Conservation (phyloP, 148 eudicot species). For the Salicornia ramosissima region DNA sequence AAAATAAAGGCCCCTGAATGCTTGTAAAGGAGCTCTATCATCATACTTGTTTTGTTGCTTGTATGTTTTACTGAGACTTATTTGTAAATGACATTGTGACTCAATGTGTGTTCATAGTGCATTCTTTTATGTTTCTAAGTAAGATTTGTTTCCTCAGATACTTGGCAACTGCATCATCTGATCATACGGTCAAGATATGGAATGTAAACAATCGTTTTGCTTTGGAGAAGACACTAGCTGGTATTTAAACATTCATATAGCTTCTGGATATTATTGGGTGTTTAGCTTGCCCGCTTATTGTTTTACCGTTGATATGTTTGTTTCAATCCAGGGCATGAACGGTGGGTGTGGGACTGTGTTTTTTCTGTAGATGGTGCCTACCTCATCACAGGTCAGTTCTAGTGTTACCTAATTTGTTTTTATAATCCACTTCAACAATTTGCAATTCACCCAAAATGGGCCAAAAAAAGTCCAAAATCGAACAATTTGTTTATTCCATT, state of each 20-base stretch:
- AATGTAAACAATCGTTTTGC: constrained; percentile 70
- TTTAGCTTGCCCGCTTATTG: neutral
- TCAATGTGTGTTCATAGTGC: neutral
- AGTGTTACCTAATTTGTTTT: no score
- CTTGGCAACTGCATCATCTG: constrained; percentile 95
- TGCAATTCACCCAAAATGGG: no score
- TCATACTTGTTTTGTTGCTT: neutral
- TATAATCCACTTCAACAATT: no score
- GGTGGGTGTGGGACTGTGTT: constrained; percentile 99
- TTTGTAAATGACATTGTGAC: neutral
- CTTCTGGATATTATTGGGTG: neutral
- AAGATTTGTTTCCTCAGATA: constrained; percentile 43
- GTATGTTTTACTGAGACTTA: neutral
- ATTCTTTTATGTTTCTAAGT: neutral
- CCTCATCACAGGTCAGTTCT: constrained; percentile 75
- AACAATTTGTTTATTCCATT: no score
- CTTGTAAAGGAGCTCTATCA: neutral
- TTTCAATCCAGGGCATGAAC: constrained; percentile 68
- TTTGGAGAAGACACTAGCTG: constrained; percentile 77
- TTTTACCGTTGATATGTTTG: constrained; percentile 10
- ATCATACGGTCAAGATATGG: constrained; percentile 93
- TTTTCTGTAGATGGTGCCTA: constrained; percentile 98
- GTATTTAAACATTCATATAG: constrained; percentile 24
- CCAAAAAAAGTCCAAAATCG: no score
- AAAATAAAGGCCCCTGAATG: neutral